Conservation (phyloP, 164 flowering plant genomes). For the Chloranthus sessilifolius region DNA sequence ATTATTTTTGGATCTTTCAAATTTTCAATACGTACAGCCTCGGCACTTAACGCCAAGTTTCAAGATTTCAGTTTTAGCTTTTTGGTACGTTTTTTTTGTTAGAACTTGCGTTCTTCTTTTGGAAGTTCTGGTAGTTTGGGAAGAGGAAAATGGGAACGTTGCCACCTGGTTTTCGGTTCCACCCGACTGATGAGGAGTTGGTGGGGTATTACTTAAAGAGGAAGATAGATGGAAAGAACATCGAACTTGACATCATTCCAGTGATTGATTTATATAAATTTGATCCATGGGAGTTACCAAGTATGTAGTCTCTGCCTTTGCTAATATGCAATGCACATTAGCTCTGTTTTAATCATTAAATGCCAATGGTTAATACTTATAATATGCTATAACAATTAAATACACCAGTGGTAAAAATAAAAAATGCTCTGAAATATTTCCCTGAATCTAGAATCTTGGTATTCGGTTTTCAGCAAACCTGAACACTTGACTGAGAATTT, state of each 20-base stretch:
- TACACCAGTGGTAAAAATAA: too few species aligned
- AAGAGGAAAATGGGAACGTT: slow-evolving; percentile 49
- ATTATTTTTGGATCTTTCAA: slow-evolving; percentile 84
- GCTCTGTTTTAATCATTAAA: too few species aligned
- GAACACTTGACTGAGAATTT: too few species aligned
- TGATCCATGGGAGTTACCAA: slow-evolving; percentile 97
- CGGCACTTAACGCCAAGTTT: slow-evolving; percentile 36
- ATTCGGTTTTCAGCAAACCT: too few species aligned
- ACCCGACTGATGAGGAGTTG: slow-evolving; percentile 86
- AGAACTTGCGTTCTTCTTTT: slow-evolving; percentile 1
- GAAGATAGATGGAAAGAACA: slow-evolving; percentile 68
- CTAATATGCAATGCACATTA: neutral
- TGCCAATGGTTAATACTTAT: too few species aligned
- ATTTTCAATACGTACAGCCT: slow-evolving; percentile 59
- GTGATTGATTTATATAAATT: slow-evolving; percentile 75
- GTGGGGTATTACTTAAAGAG: slow-evolving; percentile 76
- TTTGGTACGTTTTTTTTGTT: slow-evolving; percentile 3
- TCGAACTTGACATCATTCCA: slow-evolving; percentile 92
- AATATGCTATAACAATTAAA: too few species aligned
- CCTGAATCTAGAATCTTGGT: too few species aligned
- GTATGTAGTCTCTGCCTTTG: slow-evolving; percentile 25
- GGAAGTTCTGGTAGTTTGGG: slow-evolving; percentile 3
- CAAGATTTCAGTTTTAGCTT: neutral
- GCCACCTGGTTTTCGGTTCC: slow-evolving; percentile 92
- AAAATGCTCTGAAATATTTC: too few species aligned